Evolutionary conservation across 2,329 filamentous ascomycete species (phyloP).

Genomic region (Teratosphaeria viscida): DNA sequence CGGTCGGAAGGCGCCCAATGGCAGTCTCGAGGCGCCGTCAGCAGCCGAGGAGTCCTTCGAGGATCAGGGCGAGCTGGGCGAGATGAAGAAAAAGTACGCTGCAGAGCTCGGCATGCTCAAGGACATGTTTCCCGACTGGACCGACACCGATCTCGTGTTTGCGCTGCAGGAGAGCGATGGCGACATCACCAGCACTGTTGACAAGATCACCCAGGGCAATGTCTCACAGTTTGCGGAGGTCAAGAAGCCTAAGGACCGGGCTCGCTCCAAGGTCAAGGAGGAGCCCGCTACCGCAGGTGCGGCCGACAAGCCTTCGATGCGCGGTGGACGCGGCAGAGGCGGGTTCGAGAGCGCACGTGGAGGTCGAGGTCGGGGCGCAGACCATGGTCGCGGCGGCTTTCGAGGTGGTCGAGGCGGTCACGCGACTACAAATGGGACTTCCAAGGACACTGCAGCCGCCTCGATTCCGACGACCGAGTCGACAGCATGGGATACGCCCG

Average conservation of each 20-base stretch:
- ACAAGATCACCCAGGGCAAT: slow-evolving; percentile 68
- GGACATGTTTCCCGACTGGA: slow-evolving; percentile 93
- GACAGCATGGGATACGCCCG: slow-evolving; percentile 47
- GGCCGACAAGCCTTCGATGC: slow-evolving; percentile 36
- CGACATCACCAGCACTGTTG: slow-evolving; percentile 60
- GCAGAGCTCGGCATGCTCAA: slow-evolving; percentile 70
- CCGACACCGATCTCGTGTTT: slow-evolving; percentile 86
- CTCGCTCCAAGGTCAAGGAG: slow-evolving; percentile 63
- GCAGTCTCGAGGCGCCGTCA: slow-evolving; percentile 36
- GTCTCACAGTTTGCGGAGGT: slow-evolving; percentile 80
- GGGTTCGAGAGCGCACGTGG: slow-evolving; percentile 45
- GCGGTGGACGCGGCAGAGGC: slow-evolving; percentile 29
- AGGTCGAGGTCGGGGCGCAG: slow-evolving; percentile 52
- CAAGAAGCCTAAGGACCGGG: slow-evolving; percentile 64
- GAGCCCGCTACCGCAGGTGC: slow-evolving; percentile 41
- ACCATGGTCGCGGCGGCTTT: slow-evolving; percentile 41
- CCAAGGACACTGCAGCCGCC: slow-evolving; percentile 46
- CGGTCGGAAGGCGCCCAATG: slow-evolving; percentile 49
- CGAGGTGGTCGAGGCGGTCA: slow-evolving; percentile 54
- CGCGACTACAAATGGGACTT: slow-evolving; percentile 50
- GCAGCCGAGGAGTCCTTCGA: slow-evolving; percentile 48
- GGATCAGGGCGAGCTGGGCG: slow-evolving; percentile 81
- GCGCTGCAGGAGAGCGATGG: slow-evolving; percentile 81
- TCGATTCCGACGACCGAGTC: slow-evolving; percentile 60
- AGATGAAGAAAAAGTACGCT: slow-evolving; percentile 84